A percentile compares a stretch with the other conserved stretches of the same genome.
Evolutionary conservation across 2,329 filamentous ascomycete genomes (phyloP).

Genomic region (Ophiocordyceps polyrhachis-furcata): DNA sequence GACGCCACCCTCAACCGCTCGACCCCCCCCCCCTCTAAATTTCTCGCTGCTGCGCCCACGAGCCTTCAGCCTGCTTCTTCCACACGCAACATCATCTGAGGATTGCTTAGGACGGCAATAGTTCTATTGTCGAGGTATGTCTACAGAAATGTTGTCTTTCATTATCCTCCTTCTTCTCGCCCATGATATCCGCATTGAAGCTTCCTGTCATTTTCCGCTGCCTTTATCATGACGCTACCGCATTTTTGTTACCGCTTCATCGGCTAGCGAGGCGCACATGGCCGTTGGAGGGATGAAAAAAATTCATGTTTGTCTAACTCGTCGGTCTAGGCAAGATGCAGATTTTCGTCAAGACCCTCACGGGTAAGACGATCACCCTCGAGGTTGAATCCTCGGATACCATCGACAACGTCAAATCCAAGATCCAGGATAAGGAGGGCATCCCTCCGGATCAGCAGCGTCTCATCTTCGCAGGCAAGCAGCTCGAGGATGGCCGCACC

Average conservation of each 20-base stretch:
- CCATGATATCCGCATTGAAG: neutral
- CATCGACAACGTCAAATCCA: conserved; percentile 99
- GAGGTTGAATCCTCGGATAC: conserved; percentile 99
- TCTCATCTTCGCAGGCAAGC: conserved; percentile 99
- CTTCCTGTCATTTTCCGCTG: neutral
- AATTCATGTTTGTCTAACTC: conserved; percentile 23
- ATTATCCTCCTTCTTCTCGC: conserved; percentile 1
- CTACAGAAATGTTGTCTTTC: conserved; percentile 28
- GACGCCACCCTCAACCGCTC: conserved; percentile 3
- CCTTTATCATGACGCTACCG: neutral
- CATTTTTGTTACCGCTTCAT: neutral
- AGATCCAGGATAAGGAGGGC: conserved; percentile 97
- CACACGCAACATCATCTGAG: conserved; percentile 31
- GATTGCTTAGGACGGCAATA: conserved; percentile 46
- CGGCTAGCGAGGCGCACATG: neutral
- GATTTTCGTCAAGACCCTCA: conserved; percentile 72
- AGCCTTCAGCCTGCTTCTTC: conserved; percentile 7
- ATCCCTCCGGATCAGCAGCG: conserved; percentile 99
- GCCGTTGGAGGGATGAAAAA: neutral
- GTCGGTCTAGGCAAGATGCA: conserved; percentile 46
- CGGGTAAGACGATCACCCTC: conserved; percentile 99
- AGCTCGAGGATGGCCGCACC: conserved; percentile 98
- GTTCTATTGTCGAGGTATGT: conserved; percentile 43
- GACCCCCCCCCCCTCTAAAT: conserved; percentile 6
- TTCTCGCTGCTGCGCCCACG: conserved; percentile 11